Percentiles rank a stretch among this genome's conserved stretches.
Evolutionary conservation across 1,284 basidiomycete genomes (phyloP).

Genomic region (Vanrija sp.): DNA sequence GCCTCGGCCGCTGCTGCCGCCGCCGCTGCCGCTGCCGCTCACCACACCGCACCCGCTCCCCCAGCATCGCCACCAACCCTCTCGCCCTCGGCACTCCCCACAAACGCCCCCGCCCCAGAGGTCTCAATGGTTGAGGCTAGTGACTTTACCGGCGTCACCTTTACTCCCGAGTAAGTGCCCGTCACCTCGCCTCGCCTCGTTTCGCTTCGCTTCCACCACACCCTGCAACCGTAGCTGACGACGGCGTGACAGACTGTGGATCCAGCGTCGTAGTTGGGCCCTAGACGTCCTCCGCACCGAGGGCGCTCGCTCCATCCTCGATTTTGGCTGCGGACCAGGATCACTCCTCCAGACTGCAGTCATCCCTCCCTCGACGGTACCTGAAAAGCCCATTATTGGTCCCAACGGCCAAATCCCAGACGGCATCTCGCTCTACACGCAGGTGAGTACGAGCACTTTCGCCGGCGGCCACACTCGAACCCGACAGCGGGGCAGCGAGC

Average conservation of each 20-base stretch:
- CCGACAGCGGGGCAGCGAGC: too few species aligned
- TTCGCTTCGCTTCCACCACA: not conserved
- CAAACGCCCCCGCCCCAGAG: slow-evolving; percentile 25
- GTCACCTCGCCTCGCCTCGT: not conserved
- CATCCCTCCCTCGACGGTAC: slow-evolving; percentile 37
- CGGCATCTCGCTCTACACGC: slow-evolving; percentile 36
- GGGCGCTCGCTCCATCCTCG: slow-evolving; percentile 41
- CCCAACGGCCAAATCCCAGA: slow-evolving; percentile 5
- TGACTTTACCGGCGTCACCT: slow-evolving; percentile 45
- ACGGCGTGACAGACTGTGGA: slow-evolving; percentile 36
- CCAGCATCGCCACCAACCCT: slow-evolving; percentile 13
- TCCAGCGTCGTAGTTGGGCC: slow-evolving; percentile 46
- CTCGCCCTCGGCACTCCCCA: slow-evolving; percentile 14
- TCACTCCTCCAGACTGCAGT: slow-evolving; percentile 43
- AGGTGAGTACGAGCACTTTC: slow-evolving; percentile 23
- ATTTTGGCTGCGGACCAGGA: slow-evolving; percentile 47
- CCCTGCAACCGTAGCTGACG: not conserved
- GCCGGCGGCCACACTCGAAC: too few species aligned
- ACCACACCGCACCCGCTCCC: too few species aligned
- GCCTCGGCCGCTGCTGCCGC: too few species aligned
- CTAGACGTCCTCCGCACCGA: slow-evolving; percentile 42
- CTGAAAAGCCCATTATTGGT: slow-evolving; percentile 36
- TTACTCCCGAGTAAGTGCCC: slow-evolving; percentile 43
- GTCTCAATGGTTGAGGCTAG: slow-evolving; percentile 47
- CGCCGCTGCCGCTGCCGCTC: too few species aligned